Evolutionary conservation across 768 basidiomycete genomes (phyloP), one percentile per base, ranked within the genome.

Genomic region (Phanerodontia chrysosporium): DNA sequence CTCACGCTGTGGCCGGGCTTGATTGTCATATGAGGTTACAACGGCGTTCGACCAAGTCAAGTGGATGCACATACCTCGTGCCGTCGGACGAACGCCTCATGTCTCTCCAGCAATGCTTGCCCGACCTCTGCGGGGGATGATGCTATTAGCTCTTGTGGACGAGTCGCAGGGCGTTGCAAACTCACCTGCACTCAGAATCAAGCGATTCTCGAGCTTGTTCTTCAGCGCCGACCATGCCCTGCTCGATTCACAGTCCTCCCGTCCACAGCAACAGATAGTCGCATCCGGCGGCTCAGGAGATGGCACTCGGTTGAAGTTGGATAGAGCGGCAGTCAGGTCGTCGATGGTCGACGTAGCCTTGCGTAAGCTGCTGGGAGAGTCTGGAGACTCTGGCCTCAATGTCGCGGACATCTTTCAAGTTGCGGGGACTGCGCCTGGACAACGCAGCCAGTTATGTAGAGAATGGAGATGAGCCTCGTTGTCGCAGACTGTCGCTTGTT

Each of bases 151-250:
- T n/a, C 16, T 30, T 28, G 48, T 4, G 39, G 18, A 42, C n/a
- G n/a, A n/a, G n/a, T n/a, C n/a, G n/a, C n/a, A n/a, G n/a, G n/a
- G n/a, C n/a, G n/a, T n/a, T n/a, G n/a, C n/a, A n/a, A 3, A 78
- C 88, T 66, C 67, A 95, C 94, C 92, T 67, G 92, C 94, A 70
- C 92, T 92, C 57, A 96, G 78, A 58, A 87, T 83, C 62, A 97
- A 76, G 57, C 90, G 77, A 60, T 80, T 85, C 74, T 94, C 91
- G 25, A 96, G 73, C 69, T 82, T 83, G 49, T 83, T 77, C 75
- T 87, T 91, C 54, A 83, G 75, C 35, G 76, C 77, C 21, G 81
- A 60, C 86, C 92, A 92, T 9, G 80, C 73, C 71, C 75, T 80
- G 45, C 82, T 75, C 49, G 85, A 80, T 64, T 87, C 83, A 67